These are phyloP conservation scores for Phaeotremella fagi DNA, from an alignment of 768 basidiomycete species.

Conservation along the genomic window DNA sequence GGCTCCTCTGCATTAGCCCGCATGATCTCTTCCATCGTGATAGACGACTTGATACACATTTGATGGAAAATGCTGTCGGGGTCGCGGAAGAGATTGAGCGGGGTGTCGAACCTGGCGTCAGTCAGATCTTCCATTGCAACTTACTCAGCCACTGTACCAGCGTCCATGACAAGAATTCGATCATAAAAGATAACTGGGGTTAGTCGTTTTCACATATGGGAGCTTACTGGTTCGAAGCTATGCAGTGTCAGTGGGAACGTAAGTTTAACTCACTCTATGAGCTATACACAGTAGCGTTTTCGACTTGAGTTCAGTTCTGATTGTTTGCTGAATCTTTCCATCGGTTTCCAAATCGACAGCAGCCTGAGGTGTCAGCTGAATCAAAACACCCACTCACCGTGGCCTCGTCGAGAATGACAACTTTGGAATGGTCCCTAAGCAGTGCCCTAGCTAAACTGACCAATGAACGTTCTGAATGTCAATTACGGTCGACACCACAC, in stretches of 20 bases:
- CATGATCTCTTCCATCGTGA: slow-evolving; percentile 58
- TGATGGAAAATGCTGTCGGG: slow-evolving; percentile 66
- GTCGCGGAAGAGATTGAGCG: slow-evolving; percentile 59
- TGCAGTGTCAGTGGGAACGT: too few relatives aligned
- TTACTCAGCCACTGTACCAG: slow-evolving; percentile 35
- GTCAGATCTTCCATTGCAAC: slow-evolving; percentile 7
- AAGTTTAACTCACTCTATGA: slow-evolving; percentile 57
- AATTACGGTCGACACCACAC: slow-evolving; percentile 50
- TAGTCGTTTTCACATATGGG: slow-evolving; percentile 27
- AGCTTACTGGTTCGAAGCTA: not conserved
- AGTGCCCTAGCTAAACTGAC: slow-evolving; percentile 56
- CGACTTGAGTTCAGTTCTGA: slow-evolving; percentile 57
- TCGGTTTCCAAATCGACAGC: slow-evolving; percentile 58
- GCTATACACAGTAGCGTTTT: slow-evolving; percentile 67
- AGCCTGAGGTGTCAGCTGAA: not conserved
- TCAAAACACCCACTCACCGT: slow-evolving; percentile 52
- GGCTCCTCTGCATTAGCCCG: not conserved
- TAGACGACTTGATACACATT: slow-evolving; percentile 75
- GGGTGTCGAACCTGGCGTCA: slow-evolving; percentile 68
- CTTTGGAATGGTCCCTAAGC: slow-evolving; percentile 61
- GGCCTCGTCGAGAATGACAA: slow-evolving; percentile 59
- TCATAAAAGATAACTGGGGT: slow-evolving; percentile 47
- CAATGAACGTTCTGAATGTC: slow-evolving; percentile 48
- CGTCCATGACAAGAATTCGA: slow-evolving; percentile 44
- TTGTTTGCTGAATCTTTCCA: slow-evolving; percentile 59